phyloP scores from a whole-genome alignment of 352 stramenopile genomes.

The Saprolegnia parasitica region DNA sequence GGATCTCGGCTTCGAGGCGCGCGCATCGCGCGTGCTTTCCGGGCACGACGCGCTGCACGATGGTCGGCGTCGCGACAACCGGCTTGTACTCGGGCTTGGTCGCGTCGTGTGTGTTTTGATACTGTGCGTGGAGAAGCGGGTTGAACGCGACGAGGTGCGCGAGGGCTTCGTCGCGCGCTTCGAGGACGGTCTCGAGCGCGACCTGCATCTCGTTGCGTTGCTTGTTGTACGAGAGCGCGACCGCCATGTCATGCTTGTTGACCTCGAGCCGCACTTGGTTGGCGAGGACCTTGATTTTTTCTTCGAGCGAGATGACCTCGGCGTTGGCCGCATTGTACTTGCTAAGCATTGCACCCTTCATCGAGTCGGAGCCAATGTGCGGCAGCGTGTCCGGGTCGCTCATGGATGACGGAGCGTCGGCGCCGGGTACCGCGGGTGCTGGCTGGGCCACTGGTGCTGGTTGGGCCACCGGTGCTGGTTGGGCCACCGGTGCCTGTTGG shows the following conservation, averaged over 20 bases:
- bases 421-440: background rate
- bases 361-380: constrained; percentile 3
- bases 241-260: background rate
- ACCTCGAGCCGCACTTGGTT: constrained; percentile 18
- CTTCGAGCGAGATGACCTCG: constrained; percentile 9
- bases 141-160: constrained; percentile 17
- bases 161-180: constrained; percentile 17
- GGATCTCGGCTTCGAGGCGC: constrained; percentile 18
- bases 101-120: constrained; percentile 14
- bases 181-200: constrained; percentile 6
- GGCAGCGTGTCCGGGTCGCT: background rate
- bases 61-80: background rate
- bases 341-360: constrained; percentile 22
- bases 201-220: constrained; percentile 19
- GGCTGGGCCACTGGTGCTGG: constrained; percentile 1
- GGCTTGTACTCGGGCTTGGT: constrained; percentile 14
- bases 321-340: constrained; percentile 23
- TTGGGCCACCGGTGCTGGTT: background rate
- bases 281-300: constrained; percentile 16
- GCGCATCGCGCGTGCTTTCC: constrained; percentile 17
- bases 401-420: background rate
- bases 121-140: background rate
- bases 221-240: constrained; percentile 7
- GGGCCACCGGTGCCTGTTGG: background rate
- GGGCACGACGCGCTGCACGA: constrained; percentile 18